Evolutionary conservation across 2,329 filamentous ascomycete genomes (phyloP).

Genomic region (Acrocalymma vagum): DNA sequence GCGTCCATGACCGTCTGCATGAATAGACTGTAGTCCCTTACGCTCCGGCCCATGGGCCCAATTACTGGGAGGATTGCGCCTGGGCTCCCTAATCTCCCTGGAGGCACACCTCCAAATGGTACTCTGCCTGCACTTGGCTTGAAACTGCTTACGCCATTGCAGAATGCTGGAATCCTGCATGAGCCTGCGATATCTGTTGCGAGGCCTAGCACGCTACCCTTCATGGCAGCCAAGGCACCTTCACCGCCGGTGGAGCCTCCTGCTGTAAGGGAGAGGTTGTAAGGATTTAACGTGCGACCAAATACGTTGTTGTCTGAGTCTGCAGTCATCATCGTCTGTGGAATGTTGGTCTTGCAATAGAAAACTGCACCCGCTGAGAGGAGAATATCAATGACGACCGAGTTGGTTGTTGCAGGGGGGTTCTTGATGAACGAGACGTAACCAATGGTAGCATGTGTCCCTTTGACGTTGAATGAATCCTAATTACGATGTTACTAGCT

Average conservation of each 20-base stretch:
- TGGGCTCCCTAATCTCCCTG: conserved; percentile 41
- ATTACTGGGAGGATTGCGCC: conserved; percentile 46
- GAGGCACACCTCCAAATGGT: conserved; percentile 49
- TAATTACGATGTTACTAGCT: conserved; percentile 15
- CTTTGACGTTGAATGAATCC: conserved; percentile 69
- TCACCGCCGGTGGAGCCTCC: conserved; percentile 75
- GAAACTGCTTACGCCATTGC: conserved; percentile 59
- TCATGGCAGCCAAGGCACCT: conserved; percentile 66
- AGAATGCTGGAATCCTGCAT: conserved; percentile 87
- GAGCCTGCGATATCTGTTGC: conserved; percentile 69
- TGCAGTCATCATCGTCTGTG: conserved; percentile 56
- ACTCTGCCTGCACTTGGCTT: conserved; percentile 63
- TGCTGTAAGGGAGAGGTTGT: conserved; percentile 66
- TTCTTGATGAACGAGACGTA: conserved; percentile 58
- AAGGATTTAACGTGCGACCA: conserved; percentile 70
- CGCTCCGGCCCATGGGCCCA: conserved; percentile 54
- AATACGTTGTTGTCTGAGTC: conserved; percentile 70
- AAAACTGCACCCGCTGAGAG: conserved; percentile 56
- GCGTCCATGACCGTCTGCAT: conserved; percentile 52
- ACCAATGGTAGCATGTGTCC: conserved; percentile 65
- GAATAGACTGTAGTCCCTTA: conserved; percentile 52
- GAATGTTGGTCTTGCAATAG: conserved; percentile 63
- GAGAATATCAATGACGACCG: conserved; percentile 47
- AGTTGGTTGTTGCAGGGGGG: conserved; percentile 41
- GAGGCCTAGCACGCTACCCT: conserved; percentile 66